Base-by-base conservation (phyloP, 73 alveolate species). In the Halteria grandinella region DNA sequence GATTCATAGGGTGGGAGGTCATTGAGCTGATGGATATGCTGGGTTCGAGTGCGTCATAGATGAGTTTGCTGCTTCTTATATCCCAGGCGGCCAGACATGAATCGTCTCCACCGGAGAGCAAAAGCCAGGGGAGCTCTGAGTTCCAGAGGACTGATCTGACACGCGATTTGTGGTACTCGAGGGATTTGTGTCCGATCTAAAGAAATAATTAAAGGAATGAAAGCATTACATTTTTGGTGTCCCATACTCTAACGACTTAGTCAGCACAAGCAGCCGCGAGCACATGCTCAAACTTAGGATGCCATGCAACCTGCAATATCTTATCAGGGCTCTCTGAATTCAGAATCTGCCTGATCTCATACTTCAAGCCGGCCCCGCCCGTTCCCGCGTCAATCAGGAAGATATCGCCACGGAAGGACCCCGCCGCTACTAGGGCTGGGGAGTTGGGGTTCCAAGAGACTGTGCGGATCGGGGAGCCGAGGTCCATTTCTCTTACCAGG, bases 101-200 rank as follows among this genome's bases (percentile, higher is more conserved):
- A 69, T 91, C 97, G 87, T 91, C 89, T 25, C 91, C 79, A 20
- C 97, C 97, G 34, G 92, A 78, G 0, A 84, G 63, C 76, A 87
- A 75, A 1, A 87, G 60, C 86, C 91, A 88, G 5, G 89, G 93
- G 41, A 88, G 77, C 55, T 87, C 94, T 64, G 77, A 63, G 43
- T 88, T 82, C 97, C 97, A 91, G n/a, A 70, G 75, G 23, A 91
- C 57, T 59, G 86, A 78, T 63, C 97, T 55, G 23, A 91, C 94
- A 55, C 85, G 73, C 37, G 76, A 83, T 0, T 92, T 83, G 73
- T 91, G 97, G 10, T 91, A 93, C 36, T 45, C 50, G 29, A 80
- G 55, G 21, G 12, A 41, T 43, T 63, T 69, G 83, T 57, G 63
- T 55, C 79, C 80, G 43, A 70, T 53, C 84, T 66, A 51, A 40